Percentiles rank a stretch among this genome's conserved stretches.
These are phyloP conservation scores for Ustilago loliicola DNA, from an alignment of 1,284 basidiomycete genomes.

Conservation along the genomic window DNA sequence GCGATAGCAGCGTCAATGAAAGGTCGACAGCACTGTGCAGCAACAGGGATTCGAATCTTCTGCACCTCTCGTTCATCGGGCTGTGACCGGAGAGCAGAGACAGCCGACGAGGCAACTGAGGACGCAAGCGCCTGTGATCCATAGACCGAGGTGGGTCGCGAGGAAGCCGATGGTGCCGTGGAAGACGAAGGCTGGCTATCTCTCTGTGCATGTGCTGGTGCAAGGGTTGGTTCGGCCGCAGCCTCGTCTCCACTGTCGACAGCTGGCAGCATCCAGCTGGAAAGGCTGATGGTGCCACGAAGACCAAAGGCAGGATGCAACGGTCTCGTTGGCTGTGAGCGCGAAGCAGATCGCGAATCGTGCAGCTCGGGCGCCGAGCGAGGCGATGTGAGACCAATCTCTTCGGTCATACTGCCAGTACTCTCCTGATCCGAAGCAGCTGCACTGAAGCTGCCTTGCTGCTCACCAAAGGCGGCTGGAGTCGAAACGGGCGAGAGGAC, in stretches of 20 bases:
- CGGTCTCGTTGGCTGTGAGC: slow-evolving; percentile 24
- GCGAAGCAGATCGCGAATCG: slow-evolving; percentile 14
- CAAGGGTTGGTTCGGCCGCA: slow-evolving; percentile 3
- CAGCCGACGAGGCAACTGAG: slow-evolving; percentile 37
- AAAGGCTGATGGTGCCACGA: slow-evolving; percentile 43
- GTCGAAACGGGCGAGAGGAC: slow-evolving; percentile 42
- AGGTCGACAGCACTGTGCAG: slow-evolving; percentile 52
- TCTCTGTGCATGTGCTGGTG: slow-evolving; percentile 10
- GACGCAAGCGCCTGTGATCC: slow-evolving; percentile 40
- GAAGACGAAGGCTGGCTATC: slow-evolving; percentile 37
- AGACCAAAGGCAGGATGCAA: slow-evolving; percentile 48
- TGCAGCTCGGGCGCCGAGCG: slow-evolving; percentile 48
- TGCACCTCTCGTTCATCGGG: slow-evolving; percentile 51
- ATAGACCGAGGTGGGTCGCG: slow-evolving; percentile 52
- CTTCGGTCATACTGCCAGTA: slow-evolving; percentile 22
- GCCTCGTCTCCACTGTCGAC: slow-evolving; percentile 21
- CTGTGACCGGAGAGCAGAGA: slow-evolving; percentile 31
- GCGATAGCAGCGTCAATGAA: slow-evolving; percentile 46
- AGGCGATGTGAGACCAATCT: slow-evolving; percentile 43
- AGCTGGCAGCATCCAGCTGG: slow-evolving; percentile 43
- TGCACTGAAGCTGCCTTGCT: slow-evolving; percentile 32
- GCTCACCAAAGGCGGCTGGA: slow-evolving; percentile 43
- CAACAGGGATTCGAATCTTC: slow-evolving; percentile 49
- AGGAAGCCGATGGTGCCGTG: slow-evolving; percentile 35
- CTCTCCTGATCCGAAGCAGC: slow-evolving; percentile 40